A percentile compares a stretch with the other conserved stretches of the same genome.
phyloP scores from a whole-genome alignment of 768 basidiomycete species.

The Podaxis sp. region DNA sequence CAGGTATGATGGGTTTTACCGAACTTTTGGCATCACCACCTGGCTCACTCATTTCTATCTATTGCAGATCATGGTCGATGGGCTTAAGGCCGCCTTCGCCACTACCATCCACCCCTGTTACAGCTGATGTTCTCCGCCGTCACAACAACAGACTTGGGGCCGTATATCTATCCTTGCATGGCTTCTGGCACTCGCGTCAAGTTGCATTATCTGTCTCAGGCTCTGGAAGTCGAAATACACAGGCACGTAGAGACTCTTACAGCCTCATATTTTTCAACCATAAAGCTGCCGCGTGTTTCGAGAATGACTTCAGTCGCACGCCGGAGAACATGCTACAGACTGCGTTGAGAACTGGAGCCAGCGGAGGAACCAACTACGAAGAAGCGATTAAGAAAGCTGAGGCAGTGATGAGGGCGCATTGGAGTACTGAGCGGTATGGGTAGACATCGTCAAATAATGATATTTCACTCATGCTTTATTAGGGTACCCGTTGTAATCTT shows the following conservation, averaged over 20 bases:
- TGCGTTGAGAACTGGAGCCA: slow-evolving; percentile 31
- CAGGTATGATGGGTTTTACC: slow-evolving; percentile 27
- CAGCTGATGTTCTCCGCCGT: slow-evolving; percentile 11
- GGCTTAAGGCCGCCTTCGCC: slow-evolving; percentile 37
- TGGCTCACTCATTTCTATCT: neutral
- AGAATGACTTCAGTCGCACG: slow-evolving; percentile 47
- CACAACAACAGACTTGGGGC: slow-evolving; percentile 58
- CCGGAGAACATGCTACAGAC: slow-evolving; percentile 42
- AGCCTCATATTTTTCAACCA: slow-evolving; percentile 50
- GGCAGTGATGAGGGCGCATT: slow-evolving; percentile 40
- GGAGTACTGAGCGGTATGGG: slow-evolving; percentile 50
- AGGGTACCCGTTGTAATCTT: slow-evolving; percentile 56
- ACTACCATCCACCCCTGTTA: slow-evolving; percentile 36
- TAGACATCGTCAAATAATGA: neutral
- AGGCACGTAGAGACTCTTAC: slow-evolving; percentile 50
- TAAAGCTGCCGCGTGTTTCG: slow-evolving; percentile 22
- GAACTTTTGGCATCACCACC: neutral
- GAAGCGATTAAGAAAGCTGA: slow-evolving; percentile 38
- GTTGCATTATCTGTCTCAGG: slow-evolving; percentile 31
- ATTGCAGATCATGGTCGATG: slow-evolving; percentile 57
- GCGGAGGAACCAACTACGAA: slow-evolving; percentile 44
- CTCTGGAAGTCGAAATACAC: slow-evolving; percentile 16
- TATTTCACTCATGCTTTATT: neutral
- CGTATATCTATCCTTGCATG: slow-evolving; percentile 53
- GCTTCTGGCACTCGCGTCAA: slow-evolving; percentile 56